phyloP scores from a whole-genome alignment of 768 basidiomycete species.

The Mycena kentingensis region DNA sequence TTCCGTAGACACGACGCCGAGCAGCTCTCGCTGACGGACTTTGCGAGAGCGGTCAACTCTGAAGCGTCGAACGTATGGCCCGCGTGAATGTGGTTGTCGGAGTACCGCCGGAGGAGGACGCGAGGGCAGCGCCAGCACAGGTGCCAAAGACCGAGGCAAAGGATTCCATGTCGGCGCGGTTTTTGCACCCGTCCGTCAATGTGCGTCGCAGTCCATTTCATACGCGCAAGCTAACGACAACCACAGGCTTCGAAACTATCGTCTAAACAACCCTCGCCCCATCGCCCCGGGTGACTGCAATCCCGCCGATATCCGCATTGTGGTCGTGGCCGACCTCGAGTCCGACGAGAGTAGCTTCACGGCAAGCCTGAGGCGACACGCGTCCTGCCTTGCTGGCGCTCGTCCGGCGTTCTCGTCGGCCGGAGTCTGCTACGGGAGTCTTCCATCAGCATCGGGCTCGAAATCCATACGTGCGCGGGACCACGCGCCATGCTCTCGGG shows the following conservation, averaged over 20 bases:
- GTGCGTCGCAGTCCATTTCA: conserved; percentile 83
- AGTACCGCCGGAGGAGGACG: conserved; percentile 38
- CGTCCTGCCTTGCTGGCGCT: too few species aligned
- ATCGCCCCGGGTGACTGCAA: conserved; percentile 94
- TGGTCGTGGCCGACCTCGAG: conserved; percentile 82
- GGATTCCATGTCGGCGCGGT: conserved; percentile 67
- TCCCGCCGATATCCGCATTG: conserved; percentile 88
- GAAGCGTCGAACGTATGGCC: conserved; percentile 56
- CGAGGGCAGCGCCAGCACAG: conserved; percentile 36
- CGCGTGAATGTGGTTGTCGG: conserved; percentile 45
- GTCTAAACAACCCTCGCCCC: conserved; percentile 83
- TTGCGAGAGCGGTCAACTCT: conserved; percentile 55
- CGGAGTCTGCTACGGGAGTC: too few species aligned
- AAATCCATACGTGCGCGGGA: too few species aligned
- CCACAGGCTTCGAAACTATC: too few species aligned
- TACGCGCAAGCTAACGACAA: too few species aligned
- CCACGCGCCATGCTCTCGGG: too few species aligned
- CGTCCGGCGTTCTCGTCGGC: too few species aligned
- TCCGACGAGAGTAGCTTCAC: conserved; percentile 95
- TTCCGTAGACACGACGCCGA: conserved; percentile 68
- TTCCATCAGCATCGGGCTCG: too few species aligned
- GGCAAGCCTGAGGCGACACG: too few species aligned
- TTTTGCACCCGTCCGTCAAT: conserved; percentile 66
- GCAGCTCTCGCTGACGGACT: conserved; percentile 44
- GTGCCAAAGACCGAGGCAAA: conserved; percentile 37